Percentiles rank a stretch among this genome's conserved stretches.
Conservation (phyloP, 179 eudicot species). For the Silene noctiflora region DNA sequence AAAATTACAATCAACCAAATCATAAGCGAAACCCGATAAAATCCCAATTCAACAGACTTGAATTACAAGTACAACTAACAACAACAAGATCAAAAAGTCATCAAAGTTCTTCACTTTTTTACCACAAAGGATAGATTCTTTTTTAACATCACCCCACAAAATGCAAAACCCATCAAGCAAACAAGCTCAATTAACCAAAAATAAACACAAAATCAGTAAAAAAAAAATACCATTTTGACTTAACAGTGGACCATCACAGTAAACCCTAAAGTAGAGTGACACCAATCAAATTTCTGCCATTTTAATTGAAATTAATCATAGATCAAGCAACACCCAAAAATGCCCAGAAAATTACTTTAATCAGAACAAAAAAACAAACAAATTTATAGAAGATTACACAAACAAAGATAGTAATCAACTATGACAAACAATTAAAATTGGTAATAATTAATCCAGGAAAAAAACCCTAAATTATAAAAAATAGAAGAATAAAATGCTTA, state of each 20-base stretch:
- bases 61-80: background rate
- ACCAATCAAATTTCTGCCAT: slow-evolving; percentile 15
- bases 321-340: slow-evolving; percentile 27
- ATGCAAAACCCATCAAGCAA: slow-evolving; percentile 4
- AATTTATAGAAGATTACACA: background rate
- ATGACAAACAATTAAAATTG: background rate
- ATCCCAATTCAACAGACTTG: slow-evolving; percentile 12
- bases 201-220: slow-evolving; percentile 12
- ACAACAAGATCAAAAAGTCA: background rate
- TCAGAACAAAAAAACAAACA: slow-evolving; percentile 11
- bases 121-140: background rate
- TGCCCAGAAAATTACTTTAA: slow-evolving; percentile 18
- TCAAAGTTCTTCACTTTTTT: slow-evolving; percentile 15
- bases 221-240: slow-evolving; percentile 22
- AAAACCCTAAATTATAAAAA: slow-evolving; percentile 11
- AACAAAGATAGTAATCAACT: slow-evolving; percentile 11
- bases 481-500: slow-evolving; percentile 1
- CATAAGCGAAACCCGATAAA: background rate
- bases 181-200: slow-evolving; percentile 7
- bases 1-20: slow-evolving; percentile 12
- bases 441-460: slow-evolving; percentile 1
- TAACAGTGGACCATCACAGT: slow-evolving; percentile 14
- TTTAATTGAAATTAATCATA: slow-evolving; percentile 4
- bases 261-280: slow-evolving; percentile 26
- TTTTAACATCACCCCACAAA: slow-evolving; percentile 17